Evolutionary conservation across 2,329 filamentous ascomycete genomes (phyloP).

Genomic region (Trichoderma breve): DNA sequence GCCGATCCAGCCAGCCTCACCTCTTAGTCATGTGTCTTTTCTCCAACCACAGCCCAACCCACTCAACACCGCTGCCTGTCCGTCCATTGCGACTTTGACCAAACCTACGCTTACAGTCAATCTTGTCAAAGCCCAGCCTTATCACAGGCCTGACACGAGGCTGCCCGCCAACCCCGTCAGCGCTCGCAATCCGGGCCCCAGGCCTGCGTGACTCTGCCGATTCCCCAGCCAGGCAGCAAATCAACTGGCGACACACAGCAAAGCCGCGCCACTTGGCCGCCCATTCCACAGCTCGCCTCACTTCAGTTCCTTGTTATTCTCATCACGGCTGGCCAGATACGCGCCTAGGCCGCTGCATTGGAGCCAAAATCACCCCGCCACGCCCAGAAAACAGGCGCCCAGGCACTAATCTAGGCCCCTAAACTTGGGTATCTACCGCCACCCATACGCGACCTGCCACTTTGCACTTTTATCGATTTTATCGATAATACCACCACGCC

Average conservation of each 20-base stretch:
- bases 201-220: neutral
- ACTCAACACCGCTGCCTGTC: slow-evolving; percentile 4
- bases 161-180: slow-evolving; percentile 2
- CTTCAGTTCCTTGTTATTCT: neutral
- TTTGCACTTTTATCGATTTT: slow-evolving; percentile 9
- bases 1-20: slow-evolving; percentile 21
- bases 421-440: neutral
- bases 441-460: slow-evolving; percentile 7
- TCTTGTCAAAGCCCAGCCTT: slow-evolving; percentile 4
- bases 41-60: neutral
- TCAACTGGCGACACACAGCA: neutral
- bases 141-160: slow-evolving; percentile 12
- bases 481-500: slow-evolving; percentile 18
- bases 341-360: neutral
- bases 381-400: neutral
- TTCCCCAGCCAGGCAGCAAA: neutral
- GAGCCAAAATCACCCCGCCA: slow-evolving; percentile 15
- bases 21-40: neutral
- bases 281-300: neutral
- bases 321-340: neutral
- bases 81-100: neutral
- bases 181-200: neutral
- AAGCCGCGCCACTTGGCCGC: neutral
- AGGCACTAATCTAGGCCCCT: neutral
- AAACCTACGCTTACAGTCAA: neutral